Evolutionary conservation across 2,329 filamentous ascomycete genomes (phyloP).

Genomic region (Clarireedia paspali): DNA sequence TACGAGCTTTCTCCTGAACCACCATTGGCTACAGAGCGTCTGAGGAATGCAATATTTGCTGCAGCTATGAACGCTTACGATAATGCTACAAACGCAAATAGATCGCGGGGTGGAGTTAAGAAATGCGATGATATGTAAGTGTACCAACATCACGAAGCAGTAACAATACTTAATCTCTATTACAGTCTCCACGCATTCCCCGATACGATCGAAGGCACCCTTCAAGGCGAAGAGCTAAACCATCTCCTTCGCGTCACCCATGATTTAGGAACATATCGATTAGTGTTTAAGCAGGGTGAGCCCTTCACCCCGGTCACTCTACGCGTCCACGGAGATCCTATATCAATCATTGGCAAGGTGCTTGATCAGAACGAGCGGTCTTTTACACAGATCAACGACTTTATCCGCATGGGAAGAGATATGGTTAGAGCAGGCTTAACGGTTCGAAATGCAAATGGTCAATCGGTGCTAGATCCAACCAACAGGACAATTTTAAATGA

Average conservation of each 20-base stretch:
- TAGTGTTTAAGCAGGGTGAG: slow-evolving; percentile 72
- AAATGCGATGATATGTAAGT: slow-evolving; percentile 68
- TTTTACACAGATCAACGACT: slow-evolving; percentile 67
- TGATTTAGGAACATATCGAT: slow-evolving; percentile 64
- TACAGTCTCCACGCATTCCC: slow-evolving; percentile 57
- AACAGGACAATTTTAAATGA: slow-evolving; percentile 24
- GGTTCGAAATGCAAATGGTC: slow-evolving; percentile 9
- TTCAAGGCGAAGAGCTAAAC: slow-evolving; percentile 47
- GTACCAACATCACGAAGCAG: too few species aligned
- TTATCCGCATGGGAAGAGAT: slow-evolving; percentile 60
- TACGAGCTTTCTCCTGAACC: slow-evolving; percentile 45
- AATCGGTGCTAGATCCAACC: not conserved
- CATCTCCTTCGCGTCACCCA: slow-evolving; percentile 67
- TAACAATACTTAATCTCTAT: not conserved
- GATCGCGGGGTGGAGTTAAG: slow-evolving; percentile 67
- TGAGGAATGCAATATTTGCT: slow-evolving; percentile 54
- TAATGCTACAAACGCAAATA: slow-evolving; percentile 74
- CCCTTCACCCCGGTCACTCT: slow-evolving; percentile 73
- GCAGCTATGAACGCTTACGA: slow-evolving; percentile 67
- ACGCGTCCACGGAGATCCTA: slow-evolving; percentile 67
- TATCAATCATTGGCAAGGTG: slow-evolving; percentile 64
- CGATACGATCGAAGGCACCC: slow-evolving; percentile 44
- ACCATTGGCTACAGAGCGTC: slow-evolving; percentile 40
- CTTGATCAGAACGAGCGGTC: slow-evolving; percentile 67
- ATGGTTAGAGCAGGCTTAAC: slow-evolving; percentile 54